Evolutionary conservation across 177 flowering plant species (phyloP).

Genomic region (Vitis hybrid): DNA sequence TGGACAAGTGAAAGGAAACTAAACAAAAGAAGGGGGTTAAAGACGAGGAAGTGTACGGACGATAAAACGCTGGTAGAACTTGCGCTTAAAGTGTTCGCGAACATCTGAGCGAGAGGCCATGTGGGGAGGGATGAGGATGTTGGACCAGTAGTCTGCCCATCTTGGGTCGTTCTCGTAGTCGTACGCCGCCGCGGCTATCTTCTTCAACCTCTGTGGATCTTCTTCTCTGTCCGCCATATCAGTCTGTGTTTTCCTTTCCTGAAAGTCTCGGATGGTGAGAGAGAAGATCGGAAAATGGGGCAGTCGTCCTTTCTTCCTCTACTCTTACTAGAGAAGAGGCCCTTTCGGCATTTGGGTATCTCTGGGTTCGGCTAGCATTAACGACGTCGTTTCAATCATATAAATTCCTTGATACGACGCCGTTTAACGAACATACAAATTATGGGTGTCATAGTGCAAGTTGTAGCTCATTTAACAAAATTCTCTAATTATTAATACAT

Average conservation of each 20-base stretch:
- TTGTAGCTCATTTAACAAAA: no score
- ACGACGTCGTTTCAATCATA: no score
- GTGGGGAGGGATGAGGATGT: conserved; percentile 91
- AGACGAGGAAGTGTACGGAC: conserved; percentile 28
- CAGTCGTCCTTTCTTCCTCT: no score
- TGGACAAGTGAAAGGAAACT: not conserved
- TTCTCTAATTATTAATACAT: no score
- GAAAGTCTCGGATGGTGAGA: no score
- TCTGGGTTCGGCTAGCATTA: no score
- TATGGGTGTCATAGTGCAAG: no score
- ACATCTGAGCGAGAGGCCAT: conserved; percentile 88
- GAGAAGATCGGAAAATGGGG: no score
- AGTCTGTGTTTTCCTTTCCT: conserved; percentile 5
- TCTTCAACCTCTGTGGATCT: conserved; percentile 80
- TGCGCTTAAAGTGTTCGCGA: conserved; percentile 84
- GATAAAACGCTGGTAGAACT: conserved; percentile 93
- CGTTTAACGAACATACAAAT: no score
- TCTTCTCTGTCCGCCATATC: conserved; percentile 54
- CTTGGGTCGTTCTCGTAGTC: conserved; percentile 89
- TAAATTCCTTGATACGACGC: no score
- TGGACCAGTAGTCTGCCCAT: conserved; percentile 98
- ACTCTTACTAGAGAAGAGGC: no score
- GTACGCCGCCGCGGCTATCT: conserved; percentile 82
- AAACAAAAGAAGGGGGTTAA: not conserved
- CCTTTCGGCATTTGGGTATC: no score